Evolutionary conservation across 495 filamentous ascomycete species (phyloP), one percentile per base, ranked within the genome.

Genomic region (Trichoderma reesei): DNA sequence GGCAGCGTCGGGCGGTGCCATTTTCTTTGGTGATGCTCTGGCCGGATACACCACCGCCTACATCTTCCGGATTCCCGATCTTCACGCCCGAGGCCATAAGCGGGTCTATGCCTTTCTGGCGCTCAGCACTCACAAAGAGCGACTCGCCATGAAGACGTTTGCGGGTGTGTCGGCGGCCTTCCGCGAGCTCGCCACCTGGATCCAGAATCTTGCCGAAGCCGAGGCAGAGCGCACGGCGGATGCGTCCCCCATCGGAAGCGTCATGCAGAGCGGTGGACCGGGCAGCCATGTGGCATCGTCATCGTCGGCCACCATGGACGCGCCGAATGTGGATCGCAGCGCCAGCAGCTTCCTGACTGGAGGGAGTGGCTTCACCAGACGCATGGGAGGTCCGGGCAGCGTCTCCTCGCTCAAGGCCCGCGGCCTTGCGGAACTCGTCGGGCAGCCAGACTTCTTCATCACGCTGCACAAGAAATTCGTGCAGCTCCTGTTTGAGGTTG

Each of bases 31-130:
- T 33, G 92, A 96, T 68, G 81, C 87, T 3, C 75, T 82, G 1
- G 85, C 88, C 3, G 93, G 92, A 54, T 95, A 93, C 75, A 96
- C 92, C 3, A 93, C 93, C 11, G 92, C 92, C 64, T 96, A 90
- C 73, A 88, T 95, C 69, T 96, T 97, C 72, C 90, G 90, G 31
- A 87, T 96, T 10, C 86, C 88, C 18, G 92, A 97, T 72, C 82
- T 91, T 26, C 88, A 92, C 75, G 91, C 92, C 18, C 90, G 92
- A 41, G 92, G 92, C 51, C 86, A 89, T 66, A 85, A 88, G 67
- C 86, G 92, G 65, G 88, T 90, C 48, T 97, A 97, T 74, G 91
- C 92, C 48, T 82, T 97, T 51, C 78, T 96, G 59, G 90, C 90
- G n/a, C 84, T 96, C 63, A 81, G 76, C 67, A 84, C 82, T 48